phyloP scores from a whole-genome alignment of 768 basidiomycete species.

The Strobilomyces confusus region DNA sequence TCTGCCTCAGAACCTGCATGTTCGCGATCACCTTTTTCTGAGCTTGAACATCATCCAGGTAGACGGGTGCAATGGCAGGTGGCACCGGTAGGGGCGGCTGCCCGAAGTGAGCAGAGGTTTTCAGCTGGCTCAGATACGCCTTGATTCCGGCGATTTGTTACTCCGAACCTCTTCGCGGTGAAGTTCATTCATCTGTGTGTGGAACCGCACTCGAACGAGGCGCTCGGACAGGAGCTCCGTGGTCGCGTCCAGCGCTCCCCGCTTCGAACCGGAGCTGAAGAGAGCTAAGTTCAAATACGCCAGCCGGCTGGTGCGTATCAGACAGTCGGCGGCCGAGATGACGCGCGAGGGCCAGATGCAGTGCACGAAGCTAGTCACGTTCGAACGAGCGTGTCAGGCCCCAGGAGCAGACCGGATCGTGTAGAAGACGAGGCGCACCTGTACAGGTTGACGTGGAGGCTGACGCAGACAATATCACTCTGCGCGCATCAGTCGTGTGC shows the following conservation, averaged over 20 bases:
- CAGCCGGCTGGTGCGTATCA: conserved; percentile 41
- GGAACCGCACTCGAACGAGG: conserved; percentile 46
- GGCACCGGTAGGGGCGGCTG: conserved; percentile 95
- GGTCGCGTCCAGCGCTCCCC: conserved; percentile 29
- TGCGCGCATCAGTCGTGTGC: conserved; percentile 37
- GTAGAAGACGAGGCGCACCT: conserved; percentile 27
- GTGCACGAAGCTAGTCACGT: conserved; percentile 13
- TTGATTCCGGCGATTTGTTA: conserved; percentile 86
- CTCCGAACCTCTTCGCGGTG: conserved; percentile 78
- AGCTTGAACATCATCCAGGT: conserved; percentile 87
- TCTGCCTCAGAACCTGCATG: conserved; percentile 60
- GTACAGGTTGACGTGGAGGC: conserved; percentile 37
- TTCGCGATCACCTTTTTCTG: conserved; percentile 77
- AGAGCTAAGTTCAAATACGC: conserved; percentile 39
- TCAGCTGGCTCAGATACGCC: conserved; percentile 95
- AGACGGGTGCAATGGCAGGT: conserved; percentile 76
- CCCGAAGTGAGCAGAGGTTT: conserved; percentile 83
- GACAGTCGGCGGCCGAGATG: conserved; percentile 52
- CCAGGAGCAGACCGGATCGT: background rate
- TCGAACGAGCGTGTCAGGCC: conserved; percentile 7
- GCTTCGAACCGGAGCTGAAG: conserved; percentile 25
- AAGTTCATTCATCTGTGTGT: conserved; percentile 81
- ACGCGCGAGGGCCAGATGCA: conserved; percentile 50
- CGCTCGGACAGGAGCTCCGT: conserved; percentile 40
- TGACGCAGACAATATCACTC: conserved; percentile 35